Evolutionary conservation across 352 stramenopile species (phyloP).

Genomic region (Globisporangium heterothallicum): DNA sequence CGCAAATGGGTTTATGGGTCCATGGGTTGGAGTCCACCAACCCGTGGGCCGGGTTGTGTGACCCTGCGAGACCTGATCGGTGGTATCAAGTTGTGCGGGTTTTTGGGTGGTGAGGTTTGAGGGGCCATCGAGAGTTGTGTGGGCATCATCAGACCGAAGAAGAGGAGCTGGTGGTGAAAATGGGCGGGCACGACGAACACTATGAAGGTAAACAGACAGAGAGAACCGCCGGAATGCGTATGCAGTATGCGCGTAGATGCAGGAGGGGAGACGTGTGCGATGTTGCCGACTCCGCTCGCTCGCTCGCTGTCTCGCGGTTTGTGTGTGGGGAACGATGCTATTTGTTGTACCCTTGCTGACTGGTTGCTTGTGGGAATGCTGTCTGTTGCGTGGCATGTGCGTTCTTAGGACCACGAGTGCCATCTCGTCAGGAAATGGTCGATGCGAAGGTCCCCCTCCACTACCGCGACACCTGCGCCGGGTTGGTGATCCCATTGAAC

Average conservation of each 20-base stretch:
- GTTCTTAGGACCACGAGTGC: constrained; percentile 53
- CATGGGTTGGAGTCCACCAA: too few species aligned
- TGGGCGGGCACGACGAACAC: constrained; percentile 51
- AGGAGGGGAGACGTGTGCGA: not conserved
- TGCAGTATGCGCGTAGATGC: too few species aligned
- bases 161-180: constrained; percentile 29
- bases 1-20: too few species aligned
- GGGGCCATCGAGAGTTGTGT: constrained; percentile 17
- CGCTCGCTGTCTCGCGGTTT: too few species aligned
- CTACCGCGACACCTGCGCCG: constrained; percentile 94
- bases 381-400: not conserved
- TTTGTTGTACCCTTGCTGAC: not conserved
- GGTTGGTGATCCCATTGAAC: constrained; percentile 95
- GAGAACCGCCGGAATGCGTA: not conserved
- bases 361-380: too few species aligned
- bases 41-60: too few species aligned
- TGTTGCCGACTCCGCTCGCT: too few species aligned
- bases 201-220: constrained; percentile 50
- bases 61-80: not conserved
- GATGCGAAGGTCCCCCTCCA: constrained; percentile 90
- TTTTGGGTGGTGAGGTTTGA: constrained; percentile 15
- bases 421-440: constrained; percentile 90
- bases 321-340: too few species aligned
- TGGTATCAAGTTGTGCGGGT: not conserved
- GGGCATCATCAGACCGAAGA: constrained; percentile 34